Evolutionary conservation across 225 moss, liverwort and hornwort species (phyloP), one percentile per base, ranked within the genome.

Genomic region (Anthoceros angustus): DNA sequence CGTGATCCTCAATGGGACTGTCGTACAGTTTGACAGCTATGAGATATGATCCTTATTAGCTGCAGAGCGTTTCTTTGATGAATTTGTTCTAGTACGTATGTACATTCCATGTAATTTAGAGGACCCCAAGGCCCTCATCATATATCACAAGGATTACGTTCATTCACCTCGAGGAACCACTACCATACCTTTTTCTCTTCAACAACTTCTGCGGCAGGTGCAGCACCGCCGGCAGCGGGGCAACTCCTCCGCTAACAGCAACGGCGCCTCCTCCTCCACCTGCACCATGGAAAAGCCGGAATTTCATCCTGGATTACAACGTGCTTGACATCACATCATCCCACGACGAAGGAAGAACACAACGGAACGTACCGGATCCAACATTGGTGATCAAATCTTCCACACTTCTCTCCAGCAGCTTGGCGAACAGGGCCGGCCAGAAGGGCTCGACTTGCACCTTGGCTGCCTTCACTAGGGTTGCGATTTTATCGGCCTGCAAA

Each of bases 341-440:
- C n/a, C 32, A 62, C n/a, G 16, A 50, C 49, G 16, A 23, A 68
- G 12, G 3, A 18, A 2, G 26, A n/a, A 23, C 8, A 0, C 8
- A 4, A 15, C 8, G 5, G 20, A 18, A 69, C 76, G 71, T 65
- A 90, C 90, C 87, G 66, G 86, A 70, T 62, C 86, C 91, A 48
- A 87, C 78, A 40, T 91, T 91, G 66, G 91, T 91, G 74, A 91
- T 87, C 11, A 91, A 77, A 39, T 86, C 87, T 24, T 91, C 91
- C 10, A 91, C 79, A 24, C 79, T 87, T 68, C 78, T 86, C 77
- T 91, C 76, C 16, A 82, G 77, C 0, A 91, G 76, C 79, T 91
- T 91, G 32, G 87, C 91, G 23, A 91, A 91, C 0, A 87, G 82
- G 64, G 82, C 65, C 6, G 84, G 78, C 91, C 91, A 91, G 66